These are phyloP conservation scores for Colletotrichum ledebouriae DNA, from an alignment of 2,329 filamentous ascomycete genomes.

Conservation along the genomic window DNA sequence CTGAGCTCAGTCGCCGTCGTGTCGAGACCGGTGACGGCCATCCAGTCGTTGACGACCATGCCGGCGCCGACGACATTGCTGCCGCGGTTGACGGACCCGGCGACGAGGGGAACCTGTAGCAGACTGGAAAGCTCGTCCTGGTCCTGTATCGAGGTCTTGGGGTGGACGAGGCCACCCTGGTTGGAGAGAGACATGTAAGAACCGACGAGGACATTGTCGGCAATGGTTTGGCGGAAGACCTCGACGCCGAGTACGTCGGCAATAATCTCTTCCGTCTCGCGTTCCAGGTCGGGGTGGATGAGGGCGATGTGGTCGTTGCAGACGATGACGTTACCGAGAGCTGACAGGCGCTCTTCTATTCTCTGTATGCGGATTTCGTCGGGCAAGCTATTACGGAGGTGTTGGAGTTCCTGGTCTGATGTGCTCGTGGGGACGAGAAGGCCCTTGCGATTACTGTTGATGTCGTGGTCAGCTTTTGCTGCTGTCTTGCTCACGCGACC, in stretches of 20 bases:
- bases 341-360: constrained; percentile 96
- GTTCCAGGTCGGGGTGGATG: constrained; percentile 95
- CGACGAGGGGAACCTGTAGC: constrained; percentile 95
- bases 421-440: constrained; percentile 96
- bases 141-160: constrained; percentile 96
- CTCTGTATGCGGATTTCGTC: constrained; percentile 94
- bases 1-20: constrained; percentile 96
- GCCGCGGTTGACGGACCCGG: constrained; percentile 92
- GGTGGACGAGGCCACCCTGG: constrained; percentile 95
- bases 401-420: constrained; percentile 97
- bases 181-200: constrained; percentile 98
- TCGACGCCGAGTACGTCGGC: constrained; percentile 92
- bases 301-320: constrained; percentile 97
- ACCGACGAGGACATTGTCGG: constrained; percentile 96
- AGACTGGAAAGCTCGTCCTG: constrained; percentile 96
- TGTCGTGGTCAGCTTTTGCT: constrained; percentile 34
- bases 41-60: constrained; percentile 97
- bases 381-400: constrained; percentile 94
- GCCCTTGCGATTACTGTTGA: constrained; percentile 87
- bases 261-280: constrained; percentile 98
- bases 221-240: constrained; percentile 93
- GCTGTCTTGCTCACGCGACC: not conserved
- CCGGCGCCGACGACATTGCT: constrained; percentile 95
- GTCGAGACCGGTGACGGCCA: constrained; percentile 91
- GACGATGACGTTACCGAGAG: constrained; percentile 96